These are phyloP conservation scores for Cordyceps pruinosa DNA, from an alignment of 2,329 filamentous ascomycete genomes.

Conservation along the genomic window DNA sequence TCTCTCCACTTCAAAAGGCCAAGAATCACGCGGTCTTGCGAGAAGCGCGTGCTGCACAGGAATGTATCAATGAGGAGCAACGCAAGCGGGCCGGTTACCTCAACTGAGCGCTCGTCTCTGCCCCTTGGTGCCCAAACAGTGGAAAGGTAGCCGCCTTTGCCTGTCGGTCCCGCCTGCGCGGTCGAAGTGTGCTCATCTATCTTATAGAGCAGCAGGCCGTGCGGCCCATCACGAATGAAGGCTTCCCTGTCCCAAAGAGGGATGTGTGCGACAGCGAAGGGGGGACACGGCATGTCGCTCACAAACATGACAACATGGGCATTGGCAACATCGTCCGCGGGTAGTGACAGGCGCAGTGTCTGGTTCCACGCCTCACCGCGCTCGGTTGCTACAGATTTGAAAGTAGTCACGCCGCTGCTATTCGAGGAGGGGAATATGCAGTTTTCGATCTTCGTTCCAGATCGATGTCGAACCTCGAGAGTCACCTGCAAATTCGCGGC, in stretches of 20 bases:
- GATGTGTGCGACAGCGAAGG: constrained; percentile 88
- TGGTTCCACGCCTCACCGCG: constrained; percentile 81
- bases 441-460: constrained; percentile 75
- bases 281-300: constrained; percentile 76
- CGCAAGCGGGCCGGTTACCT: constrained; percentile 73
- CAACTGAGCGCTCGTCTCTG: constrained; percentile 60
- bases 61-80: constrained; percentile 75
- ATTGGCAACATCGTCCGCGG: constrained; percentile 70
- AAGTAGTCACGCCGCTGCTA: constrained; percentile 68
- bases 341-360: constrained; percentile 73
- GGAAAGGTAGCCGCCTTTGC: constrained; percentile 79
- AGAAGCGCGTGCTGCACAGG: constrained; percentile 90
- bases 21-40: constrained; percentile 81
- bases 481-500: constrained; percentile 79
- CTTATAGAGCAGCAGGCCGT: constrained; percentile 76
- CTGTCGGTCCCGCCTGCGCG: constrained; percentile 51
- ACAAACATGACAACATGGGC: constrained; percentile 87
- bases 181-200: constrained; percentile 85
- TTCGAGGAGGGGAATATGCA: constrained; percentile 88
- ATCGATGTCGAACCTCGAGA: constrained; percentile 73
- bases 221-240: constrained; percentile 79
- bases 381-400: constrained; percentile 77
- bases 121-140: constrained; percentile 70
- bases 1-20: constrained; percentile 84
- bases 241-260: constrained; percentile 89